A percentile compares a stretch with the other conserved stretches of the same genome.
These are phyloP conservation scores for Penicillium alfredii DNA, from an alignment of 495 filamentous ascomycete genomes.

Conservation along the genomic window DNA sequence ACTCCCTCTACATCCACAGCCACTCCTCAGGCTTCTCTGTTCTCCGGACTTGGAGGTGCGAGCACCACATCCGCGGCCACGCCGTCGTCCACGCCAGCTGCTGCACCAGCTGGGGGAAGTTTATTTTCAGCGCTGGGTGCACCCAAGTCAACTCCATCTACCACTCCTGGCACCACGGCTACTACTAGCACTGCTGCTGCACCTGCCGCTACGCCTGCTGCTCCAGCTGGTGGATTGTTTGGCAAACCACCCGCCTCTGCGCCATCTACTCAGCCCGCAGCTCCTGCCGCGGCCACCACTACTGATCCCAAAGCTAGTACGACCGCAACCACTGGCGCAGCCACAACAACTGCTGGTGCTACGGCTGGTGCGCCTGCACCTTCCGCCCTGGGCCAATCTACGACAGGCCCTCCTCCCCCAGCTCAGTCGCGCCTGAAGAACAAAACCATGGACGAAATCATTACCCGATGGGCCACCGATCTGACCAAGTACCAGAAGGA, in stretches of 20 bases:
- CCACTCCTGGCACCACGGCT: conserved; percentile 25
- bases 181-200: conserved; percentile 18
- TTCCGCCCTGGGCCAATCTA: conserved; percentile 58
- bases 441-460: conserved; percentile 99
- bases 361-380: conserved; percentile 20
- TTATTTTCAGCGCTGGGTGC: conserved; percentile 34
- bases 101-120: conserved; percentile 30
- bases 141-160: conserved; percentile 30
- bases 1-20: conserved; percentile 31
- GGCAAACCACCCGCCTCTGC: conserved; percentile 21
- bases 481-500: conserved; percentile 93
- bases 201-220: conserved; percentile 19
- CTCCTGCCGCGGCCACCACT: too few relatives aligned
- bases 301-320: too few relatives aligned
- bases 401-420: conserved; percentile 66
- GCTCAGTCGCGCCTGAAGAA: conserved; percentile 86
- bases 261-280: conserved; percentile 18
- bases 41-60: conserved; percentile 29
- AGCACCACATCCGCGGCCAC: conserved; percentile 32
- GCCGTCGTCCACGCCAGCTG: conserved; percentile 34
- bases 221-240: conserved; percentile 24
- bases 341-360: conserved; percentile 18
- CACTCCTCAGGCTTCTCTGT: conserved; percentile 37
- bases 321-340: conserved; percentile 18
- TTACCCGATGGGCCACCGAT: conserved; percentile 95